phyloP scores from a whole-genome alignment of 2,329 filamentous ascomycete genomes.

The Talaromyces piceae region DNA sequence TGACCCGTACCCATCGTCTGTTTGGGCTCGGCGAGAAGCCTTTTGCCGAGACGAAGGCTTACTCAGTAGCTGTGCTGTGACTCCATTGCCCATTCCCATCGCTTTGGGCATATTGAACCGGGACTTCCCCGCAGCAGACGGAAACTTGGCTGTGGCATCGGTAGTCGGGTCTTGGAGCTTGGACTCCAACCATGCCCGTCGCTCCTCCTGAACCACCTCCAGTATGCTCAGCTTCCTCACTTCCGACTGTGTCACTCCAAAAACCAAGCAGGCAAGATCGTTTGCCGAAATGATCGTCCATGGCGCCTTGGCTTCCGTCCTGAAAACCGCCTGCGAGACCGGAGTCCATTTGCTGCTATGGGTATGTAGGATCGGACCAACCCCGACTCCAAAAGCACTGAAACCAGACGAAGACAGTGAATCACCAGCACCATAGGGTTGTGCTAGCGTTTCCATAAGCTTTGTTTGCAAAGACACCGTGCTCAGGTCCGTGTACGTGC shows the following conservation, averaged over 20 bases:
- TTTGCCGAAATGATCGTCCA: slow-evolving; percentile 97
- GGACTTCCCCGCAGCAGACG: slow-evolving; percentile 26
- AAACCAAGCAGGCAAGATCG: slow-evolving; percentile 92
- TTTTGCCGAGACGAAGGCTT: slow-evolving; percentile 61
- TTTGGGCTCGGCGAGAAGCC: slow-evolving; percentile 43
- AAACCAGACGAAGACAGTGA: slow-evolving; percentile 31
- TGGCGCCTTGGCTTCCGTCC: slow-evolving; percentile 80
- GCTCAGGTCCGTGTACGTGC: slow-evolving; percentile 79
- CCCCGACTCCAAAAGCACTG: slow-evolving; percentile 32
- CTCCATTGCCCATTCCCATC: slow-evolving; percentile 66
- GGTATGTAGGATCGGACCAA: slow-evolving; percentile 60
- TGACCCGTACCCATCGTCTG: slow-evolving; percentile 51
- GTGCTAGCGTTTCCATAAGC: slow-evolving; percentile 75
- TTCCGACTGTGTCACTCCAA: slow-evolving; percentile 95
- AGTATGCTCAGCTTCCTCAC: slow-evolving; percentile 91
- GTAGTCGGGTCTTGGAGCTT: slow-evolving; percentile 63
- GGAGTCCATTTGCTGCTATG: slow-evolving; percentile 87
- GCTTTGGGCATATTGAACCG: slow-evolving; percentile 32
- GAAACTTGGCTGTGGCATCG: slow-evolving; percentile 35
- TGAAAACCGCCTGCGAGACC: slow-evolving; percentile 92
- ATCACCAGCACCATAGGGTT: slow-evolving; percentile 63
- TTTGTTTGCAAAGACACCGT: slow-evolving; percentile 70
- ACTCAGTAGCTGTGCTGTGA: slow-evolving; percentile 80
- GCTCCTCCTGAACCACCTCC: slow-evolving; percentile 86
- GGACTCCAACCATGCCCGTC: slow-evolving; percentile 79